phyloP scores from a whole-genome alignment of 495 filamentous ascomycete genomes.

The Ascodesmis nigricans region DNA sequence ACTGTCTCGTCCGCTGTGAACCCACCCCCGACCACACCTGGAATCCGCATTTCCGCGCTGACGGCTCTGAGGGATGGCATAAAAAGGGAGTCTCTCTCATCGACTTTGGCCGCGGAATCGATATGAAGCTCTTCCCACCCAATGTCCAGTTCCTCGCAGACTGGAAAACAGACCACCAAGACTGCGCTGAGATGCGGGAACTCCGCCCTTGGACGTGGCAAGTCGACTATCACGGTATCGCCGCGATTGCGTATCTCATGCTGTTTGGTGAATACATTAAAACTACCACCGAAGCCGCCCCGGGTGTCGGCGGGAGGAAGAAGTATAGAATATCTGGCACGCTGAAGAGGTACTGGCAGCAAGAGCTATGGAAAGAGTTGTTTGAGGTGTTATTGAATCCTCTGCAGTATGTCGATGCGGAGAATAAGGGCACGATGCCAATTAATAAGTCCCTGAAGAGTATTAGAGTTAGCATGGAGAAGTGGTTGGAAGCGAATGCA shows the following conservation, averaged over 20 bases:
- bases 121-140: conserved; percentile 61
- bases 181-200: conserved; percentile 90
- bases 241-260: conserved; percentile 62
- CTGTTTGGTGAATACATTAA: conserved; percentile 92
- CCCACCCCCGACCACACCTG: conserved; percentile 27
- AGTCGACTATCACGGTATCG: conserved; percentile 81
- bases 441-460: conserved; percentile 40
- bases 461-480: conserved; percentile 61
- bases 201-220: conserved; percentile 87
- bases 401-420: conserved; percentile 32
- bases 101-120: conserved; percentile 86
- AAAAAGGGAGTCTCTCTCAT: conserved; percentile 65
- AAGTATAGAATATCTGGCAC: conserved; percentile 51
- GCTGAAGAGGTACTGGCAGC: conserved; percentile 88
- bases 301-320: conserved; percentile 31
- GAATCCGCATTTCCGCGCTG: conserved; percentile 34
- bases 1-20: conserved; percentile 73
- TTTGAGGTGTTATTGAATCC: conserved; percentile 85
- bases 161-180: conserved; percentile 63
- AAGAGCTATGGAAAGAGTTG: conserved; percentile 60
- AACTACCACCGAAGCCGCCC: conserved; percentile 34
- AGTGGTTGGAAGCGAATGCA: conserved; percentile 54
- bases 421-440: conserved; percentile 41
- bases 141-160: conserved; percentile 80
- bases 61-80: conserved; percentile 57